These are phyloP conservation scores for Verticillium dahliae DNA, from an alignment of 2,329 filamentous ascomycete genomes.

Conservation along the genomic window DNA sequence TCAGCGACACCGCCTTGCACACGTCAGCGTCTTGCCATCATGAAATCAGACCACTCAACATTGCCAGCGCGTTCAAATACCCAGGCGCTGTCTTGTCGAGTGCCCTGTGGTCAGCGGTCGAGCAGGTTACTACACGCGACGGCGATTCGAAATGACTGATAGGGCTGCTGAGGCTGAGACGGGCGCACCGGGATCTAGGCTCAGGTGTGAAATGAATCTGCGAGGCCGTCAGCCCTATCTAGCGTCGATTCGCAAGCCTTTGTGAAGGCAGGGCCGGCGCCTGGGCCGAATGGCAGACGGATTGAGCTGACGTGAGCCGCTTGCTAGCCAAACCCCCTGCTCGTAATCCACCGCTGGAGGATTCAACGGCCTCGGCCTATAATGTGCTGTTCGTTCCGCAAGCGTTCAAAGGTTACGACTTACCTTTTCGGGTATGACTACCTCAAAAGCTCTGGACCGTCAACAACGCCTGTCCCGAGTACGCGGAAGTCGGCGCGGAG, in stretches of 20 bases:
- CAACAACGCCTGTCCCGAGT: neutral
- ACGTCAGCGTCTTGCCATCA: neutral
- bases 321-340: neutral
- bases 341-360: neutral
- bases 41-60: too few relatives aligned
- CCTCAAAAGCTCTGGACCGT: neutral
- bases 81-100: too few relatives aligned
- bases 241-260: neutral
- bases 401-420: neutral
- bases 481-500: neutral
- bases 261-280: neutral
- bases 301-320: neutral
- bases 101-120: too few relatives aligned
- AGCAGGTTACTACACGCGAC: too few relatives aligned
- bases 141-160: too few relatives aligned
- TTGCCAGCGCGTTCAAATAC: too few relatives aligned
- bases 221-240: neutral
- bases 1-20: neutral
- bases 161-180: too few relatives aligned
- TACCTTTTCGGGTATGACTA: neutral
- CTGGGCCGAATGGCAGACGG: neutral
- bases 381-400: neutral
- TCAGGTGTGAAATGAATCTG: neutral
- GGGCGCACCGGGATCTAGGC: too few relatives aligned
- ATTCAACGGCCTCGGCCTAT: neutral